phyloP scores from a whole-genome alignment of 1,284 basidiomycete genomes.

The Cystobasidium sp. region DNA sequence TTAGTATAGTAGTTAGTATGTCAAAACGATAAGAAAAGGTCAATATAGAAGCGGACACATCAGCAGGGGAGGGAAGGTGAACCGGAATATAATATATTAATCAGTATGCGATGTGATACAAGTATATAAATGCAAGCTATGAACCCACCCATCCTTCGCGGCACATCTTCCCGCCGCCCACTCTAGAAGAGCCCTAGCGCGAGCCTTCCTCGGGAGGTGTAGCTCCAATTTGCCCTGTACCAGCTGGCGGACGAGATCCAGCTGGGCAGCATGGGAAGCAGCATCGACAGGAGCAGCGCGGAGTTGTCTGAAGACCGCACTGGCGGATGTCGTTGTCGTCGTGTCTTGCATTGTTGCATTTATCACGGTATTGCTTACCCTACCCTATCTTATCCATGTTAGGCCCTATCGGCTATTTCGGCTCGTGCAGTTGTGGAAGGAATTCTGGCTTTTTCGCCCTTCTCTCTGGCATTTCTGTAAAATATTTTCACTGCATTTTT shows the following conservation, averaged over 20 bases:
- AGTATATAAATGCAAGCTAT: background rate
- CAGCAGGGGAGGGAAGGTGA: background rate
- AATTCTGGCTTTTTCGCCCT: background rate
- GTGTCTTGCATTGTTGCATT: background rate
- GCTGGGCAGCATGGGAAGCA: constrained; percentile 14
- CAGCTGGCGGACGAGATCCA: constrained; percentile 11
- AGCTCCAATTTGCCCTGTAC: background rate
- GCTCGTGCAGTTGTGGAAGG: no score
- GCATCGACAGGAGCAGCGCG: constrained; percentile 9
- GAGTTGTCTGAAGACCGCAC: constrained; percentile 28
- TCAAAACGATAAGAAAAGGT: background rate
- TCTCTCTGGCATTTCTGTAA: background rate
- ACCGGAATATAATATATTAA: background rate
- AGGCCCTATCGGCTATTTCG: no score
- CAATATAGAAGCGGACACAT: background rate
- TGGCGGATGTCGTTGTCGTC: constrained; percentile 1
- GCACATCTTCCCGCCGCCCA: constrained; percentile 29
- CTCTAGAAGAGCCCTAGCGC: constrained; percentile 23
- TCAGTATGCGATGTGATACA: background rate
- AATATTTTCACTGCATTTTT: background rate
- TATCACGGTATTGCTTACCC: background rate
- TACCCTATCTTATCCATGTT: no score
- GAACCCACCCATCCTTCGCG: background rate
- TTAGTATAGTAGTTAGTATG: constrained; percentile 6
- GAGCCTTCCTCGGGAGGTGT: constrained; percentile 34